Percentiles rank a stretch among this genome's conserved stretches.
Evolutionary conservation across 331 rosid genomes (phyloP).

Genomic region (Cydonia oblonga): DNA sequence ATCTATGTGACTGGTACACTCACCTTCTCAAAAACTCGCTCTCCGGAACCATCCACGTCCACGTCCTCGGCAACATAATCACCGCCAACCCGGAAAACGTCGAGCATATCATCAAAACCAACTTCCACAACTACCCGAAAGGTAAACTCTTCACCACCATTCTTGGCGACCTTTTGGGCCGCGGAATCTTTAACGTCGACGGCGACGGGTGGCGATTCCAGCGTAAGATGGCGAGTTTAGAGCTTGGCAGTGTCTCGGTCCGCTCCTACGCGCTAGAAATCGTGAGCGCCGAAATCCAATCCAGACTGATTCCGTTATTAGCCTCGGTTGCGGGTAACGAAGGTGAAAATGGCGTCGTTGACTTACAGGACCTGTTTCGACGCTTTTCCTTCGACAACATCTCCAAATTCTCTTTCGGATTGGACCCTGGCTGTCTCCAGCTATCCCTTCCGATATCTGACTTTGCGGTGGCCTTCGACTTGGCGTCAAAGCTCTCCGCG

Average conservation of each 20-base stretch:
- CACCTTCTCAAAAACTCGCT: slow-evolving; percentile 49
- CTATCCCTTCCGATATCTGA: slow-evolving; percentile 32
- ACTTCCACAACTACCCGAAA: slow-evolving; percentile 70
- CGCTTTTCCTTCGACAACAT: slow-evolving; percentile 76
- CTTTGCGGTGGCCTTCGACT: slow-evolving; percentile 46
- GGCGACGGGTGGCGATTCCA: slow-evolving; percentile 66
- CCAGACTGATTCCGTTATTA: slow-evolving; percentile 41
- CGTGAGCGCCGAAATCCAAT: slow-evolving; percentile 30
- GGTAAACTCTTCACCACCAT: slow-evolving; percentile 59
- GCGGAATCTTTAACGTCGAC: slow-evolving; percentile 76
- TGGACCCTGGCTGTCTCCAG: slow-evolving; percentile 67
- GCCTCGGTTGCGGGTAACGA: not conserved
- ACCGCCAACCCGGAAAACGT: slow-evolving; percentile 71
- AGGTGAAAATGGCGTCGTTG: not conserved
- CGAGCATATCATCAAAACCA: slow-evolving; percentile 57
- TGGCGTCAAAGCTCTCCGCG: slow-evolving; percentile 55
- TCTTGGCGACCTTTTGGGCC: slow-evolving; percentile 82
- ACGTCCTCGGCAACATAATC: slow-evolving; percentile 52
- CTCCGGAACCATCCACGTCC: slow-evolving; percentile 46
- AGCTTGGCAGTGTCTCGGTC: slow-evolving; percentile 57
- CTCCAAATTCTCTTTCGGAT: slow-evolving; percentile 63
- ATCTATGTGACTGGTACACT: slow-evolving; percentile 74
- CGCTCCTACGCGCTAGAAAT: slow-evolving; percentile 51
- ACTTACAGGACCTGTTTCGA: slow-evolving; percentile 59
- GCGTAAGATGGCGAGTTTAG: slow-evolving; percentile 69